Evolutionary conservation across 2,329 filamentous ascomycete species (phyloP).

Genomic region (Pseudocercospora vitis): DNA sequence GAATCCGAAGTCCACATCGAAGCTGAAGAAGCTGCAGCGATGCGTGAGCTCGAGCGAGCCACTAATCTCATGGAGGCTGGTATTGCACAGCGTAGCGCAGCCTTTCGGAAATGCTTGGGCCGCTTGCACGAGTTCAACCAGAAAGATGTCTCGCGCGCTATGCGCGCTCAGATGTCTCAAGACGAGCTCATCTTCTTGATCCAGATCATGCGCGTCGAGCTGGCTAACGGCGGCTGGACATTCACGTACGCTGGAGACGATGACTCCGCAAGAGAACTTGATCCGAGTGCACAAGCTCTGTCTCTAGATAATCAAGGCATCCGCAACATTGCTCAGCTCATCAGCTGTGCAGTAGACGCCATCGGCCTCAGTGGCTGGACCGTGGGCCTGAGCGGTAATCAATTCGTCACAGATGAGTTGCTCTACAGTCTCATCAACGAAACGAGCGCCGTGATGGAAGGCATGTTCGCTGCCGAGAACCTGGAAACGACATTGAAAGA

Average conservation of each 20-base stretch:
- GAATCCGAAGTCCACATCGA: slow-evolving; percentile 33
- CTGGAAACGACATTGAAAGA: slow-evolving; percentile 16
- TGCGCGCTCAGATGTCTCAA: slow-evolving; percentile 58
- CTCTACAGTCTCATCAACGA: slow-evolving; percentile 19
- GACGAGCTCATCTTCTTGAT: slow-evolving; percentile 71
- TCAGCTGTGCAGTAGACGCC: slow-evolving; percentile 73
- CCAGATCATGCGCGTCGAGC: slow-evolving; percentile 69
- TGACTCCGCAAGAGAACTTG: slow-evolving; percentile 48
- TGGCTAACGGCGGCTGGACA: slow-evolving; percentile 75
- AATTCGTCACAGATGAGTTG: slow-evolving; percentile 15
- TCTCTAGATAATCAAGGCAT: slow-evolving; percentile 67
- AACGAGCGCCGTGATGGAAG: slow-evolving; percentile 17
- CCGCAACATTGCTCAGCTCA: slow-evolving; percentile 67
- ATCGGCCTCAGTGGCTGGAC: slow-evolving; percentile 75
- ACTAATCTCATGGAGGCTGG: slow-evolving; percentile 67
- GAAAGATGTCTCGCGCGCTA: slow-evolving; percentile 59
- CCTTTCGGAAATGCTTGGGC: slow-evolving; percentile 66
- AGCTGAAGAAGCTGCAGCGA: slow-evolving; percentile 41
- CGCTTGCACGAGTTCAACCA: slow-evolving; percentile 68
- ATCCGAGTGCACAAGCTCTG: slow-evolving; percentile 62
- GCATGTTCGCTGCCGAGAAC: slow-evolving; percentile 16
- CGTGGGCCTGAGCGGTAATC: slow-evolving; percentile 52
- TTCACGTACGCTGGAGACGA: slow-evolving; percentile 64
- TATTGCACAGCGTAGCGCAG: slow-evolving; percentile 61
- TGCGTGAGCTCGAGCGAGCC: slow-evolving; percentile 64